Percentiles rank a stretch among this genome's conserved stretches.
These are phyloP conservation scores for Fusarium subtropicale DNA, from an alignment of 2,329 filamentous ascomycete species.

Conservation along the genomic window DNA sequence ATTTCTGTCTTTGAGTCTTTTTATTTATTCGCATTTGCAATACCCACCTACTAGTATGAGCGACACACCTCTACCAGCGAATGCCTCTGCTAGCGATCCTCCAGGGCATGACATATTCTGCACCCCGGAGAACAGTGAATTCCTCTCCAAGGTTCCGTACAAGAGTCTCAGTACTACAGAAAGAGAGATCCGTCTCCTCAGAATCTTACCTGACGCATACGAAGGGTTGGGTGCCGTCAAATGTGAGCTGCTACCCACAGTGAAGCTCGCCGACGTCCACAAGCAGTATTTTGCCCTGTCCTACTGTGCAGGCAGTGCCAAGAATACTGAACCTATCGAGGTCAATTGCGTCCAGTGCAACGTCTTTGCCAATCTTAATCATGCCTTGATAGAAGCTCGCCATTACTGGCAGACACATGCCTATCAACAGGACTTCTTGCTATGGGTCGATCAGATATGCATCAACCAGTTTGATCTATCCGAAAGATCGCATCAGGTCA, in stretches of 20 bases:
- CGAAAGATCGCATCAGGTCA: slow-evolving; percentile 22
- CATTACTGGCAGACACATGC: background rate
- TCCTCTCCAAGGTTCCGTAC: background rate
- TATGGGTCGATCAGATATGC: slow-evolving; percentile 25
- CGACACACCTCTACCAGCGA: no score
- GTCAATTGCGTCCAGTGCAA: slow-evolving; percentile 3
- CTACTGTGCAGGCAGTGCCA: slow-evolving; percentile 12
- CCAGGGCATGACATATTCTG: slow-evolving; percentile 25
- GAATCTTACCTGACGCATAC: slow-evolving; percentile 4
- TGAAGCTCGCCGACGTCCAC: accelerated
- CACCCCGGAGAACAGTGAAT: slow-evolving; percentile 18
- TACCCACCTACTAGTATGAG: no score
- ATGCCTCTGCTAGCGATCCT: no score
- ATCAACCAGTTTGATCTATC: slow-evolving; percentile 13
- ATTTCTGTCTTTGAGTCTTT: no score
- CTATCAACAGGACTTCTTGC: background rate
- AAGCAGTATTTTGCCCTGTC: slow-evolving; percentile 10
- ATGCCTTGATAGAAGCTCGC: background rate
- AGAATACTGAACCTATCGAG: background rate
- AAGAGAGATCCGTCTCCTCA: slow-evolving; percentile 17
- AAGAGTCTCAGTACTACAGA: background rate
- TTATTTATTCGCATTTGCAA: no score
- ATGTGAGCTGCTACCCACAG: slow-evolving; percentile 3
- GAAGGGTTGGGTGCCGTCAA: background rate
- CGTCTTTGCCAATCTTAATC: slow-evolving; percentile 15